phyloP scores from a whole-genome alignment of 495 filamentous ascomycete genomes.

The Neurospora intermedia region DNA sequence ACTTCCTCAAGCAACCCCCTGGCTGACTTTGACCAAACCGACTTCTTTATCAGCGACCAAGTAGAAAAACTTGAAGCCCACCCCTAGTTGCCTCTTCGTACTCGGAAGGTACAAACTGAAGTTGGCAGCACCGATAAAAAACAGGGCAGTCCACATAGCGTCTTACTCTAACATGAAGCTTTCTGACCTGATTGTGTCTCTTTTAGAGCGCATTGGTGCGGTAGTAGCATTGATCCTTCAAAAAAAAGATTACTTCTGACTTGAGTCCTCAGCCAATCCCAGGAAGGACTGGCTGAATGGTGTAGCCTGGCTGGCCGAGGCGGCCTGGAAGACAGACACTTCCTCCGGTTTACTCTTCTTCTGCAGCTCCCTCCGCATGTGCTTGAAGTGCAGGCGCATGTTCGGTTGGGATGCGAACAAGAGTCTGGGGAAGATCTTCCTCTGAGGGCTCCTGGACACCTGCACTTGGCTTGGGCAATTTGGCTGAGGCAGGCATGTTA shows the following conservation, averaged over 20 bases:
- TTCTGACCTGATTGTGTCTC: background rate
- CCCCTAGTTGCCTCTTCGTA: background rate
- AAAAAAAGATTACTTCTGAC: background rate
- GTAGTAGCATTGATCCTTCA: background rate
- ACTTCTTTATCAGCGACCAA: background rate
- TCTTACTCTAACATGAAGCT: background rate
- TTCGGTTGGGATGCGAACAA: slow-evolving; percentile 69
- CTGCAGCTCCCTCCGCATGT: slow-evolving; percentile 32
- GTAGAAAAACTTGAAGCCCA: background rate
- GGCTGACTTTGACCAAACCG: background rate
- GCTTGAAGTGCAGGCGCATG: slow-evolving; percentile 49
- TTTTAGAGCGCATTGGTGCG: background rate
- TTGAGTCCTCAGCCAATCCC: background rate
- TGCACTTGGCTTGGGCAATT: slow-evolving; percentile 32
- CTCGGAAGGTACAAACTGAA: background rate
- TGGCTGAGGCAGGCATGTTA: slow-evolving; percentile 27
- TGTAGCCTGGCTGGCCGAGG: background rate
- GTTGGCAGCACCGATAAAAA: background rate
- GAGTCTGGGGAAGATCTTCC: slow-evolving; percentile 57
- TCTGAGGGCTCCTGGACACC: slow-evolving; percentile 19
- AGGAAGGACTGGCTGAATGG: background rate
- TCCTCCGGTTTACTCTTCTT: slow-evolving; percentile 18
- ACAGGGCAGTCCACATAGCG: background rate
- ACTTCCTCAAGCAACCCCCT: background rate
- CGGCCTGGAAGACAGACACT: background rate